Base-by-base conservation (phyloP, 2,329 filamentous ascomycete species). In the Sclerotinia sclerotiorum region DNA sequence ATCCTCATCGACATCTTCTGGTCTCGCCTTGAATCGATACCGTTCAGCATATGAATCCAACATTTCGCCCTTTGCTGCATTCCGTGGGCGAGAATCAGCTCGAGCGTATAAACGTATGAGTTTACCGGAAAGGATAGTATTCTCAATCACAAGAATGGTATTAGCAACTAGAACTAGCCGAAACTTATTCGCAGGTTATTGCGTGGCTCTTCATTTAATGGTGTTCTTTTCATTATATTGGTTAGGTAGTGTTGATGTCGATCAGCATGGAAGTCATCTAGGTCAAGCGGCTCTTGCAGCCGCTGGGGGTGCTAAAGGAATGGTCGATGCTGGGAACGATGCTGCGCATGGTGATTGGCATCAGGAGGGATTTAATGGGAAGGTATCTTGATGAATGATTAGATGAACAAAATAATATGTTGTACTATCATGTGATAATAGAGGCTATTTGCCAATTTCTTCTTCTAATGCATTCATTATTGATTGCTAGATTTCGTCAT, bases 41-140 rank as follows among this genome's bases (percentile, higher is more conserved):
- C 88, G 91, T 70, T 90, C 93, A 69, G 92, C 93, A 15, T 99
- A 99, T 81, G 95, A 99, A 81, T 92, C 91, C 54, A 97, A 95
- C 76, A 90, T 99, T 61, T 97, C 93, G 15, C 95, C 95, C 0
- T 99, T 99, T 78, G 94, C 94, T 35, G 93, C 93, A 3, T 99
- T 99, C 82, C 86, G 94, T 56, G 94, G 94, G n/a, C 87, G 94
- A 64, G 96, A 99, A 81, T 94, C 91, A 49, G 90, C 93, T 8
- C 85, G 96, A 60, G 95, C 94, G 1, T 94, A 97, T 79, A 93
- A 93, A 76, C 88, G 94, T 54, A 97, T 99, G 93, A 94, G 90
- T 75, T 82, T 97, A 11, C 93, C 94, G 0, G 95, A 99, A 79
- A 85, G 95, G 51, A 87, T 93, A 60, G 90, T 99, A 5, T 97